Percentiles rank a stretch among this genome's conserved stretches.
phyloP scores from a whole-genome alignment of 768 basidiomycete species.

The Phylloporus sp. region DNA sequence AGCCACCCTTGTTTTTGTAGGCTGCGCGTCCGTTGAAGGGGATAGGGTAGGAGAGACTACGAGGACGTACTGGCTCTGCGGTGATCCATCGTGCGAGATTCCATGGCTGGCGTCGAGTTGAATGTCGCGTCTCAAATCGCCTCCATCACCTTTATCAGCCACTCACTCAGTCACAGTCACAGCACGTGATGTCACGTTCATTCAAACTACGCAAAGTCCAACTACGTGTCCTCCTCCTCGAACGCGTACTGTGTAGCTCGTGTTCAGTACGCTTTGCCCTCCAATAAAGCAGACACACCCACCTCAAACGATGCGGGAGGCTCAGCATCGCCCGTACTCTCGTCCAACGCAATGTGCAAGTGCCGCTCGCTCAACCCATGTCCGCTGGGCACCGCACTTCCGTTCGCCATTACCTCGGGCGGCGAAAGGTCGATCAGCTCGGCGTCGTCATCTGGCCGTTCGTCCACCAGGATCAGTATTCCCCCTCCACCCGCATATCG shows the following conservation, averaged over 20 bases:
- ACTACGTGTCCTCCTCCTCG: slow-evolving; percentile 42
- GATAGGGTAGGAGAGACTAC: neutral
- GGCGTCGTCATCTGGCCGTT: slow-evolving; percentile 59
- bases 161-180: slow-evolving; percentile 18
- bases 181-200: slow-evolving; percentile 15
- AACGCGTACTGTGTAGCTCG: slow-evolving; percentile 67
- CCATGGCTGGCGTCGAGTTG: slow-evolving; percentile 30
- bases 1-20: slow-evolving; percentile 86
- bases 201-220: neutral
- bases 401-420: slow-evolving; percentile 27
- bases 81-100: slow-evolving; percentile 69
- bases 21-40: slow-evolving; percentile 48
- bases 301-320: slow-evolving; percentile 85
- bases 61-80: slow-evolving; percentile 61
- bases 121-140: slow-evolving; percentile 11
- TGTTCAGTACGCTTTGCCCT: slow-evolving; percentile 20
- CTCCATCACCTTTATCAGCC: slow-evolving; percentile 23
- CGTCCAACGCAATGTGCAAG: slow-evolving; percentile 64
- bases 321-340: slow-evolving; percentile 64
- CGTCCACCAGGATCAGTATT: slow-evolving; percentile 79
- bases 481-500: slow-evolving; percentile 79
- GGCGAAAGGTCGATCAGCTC: slow-evolving; percentile 69
- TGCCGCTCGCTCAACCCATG: slow-evolving; percentile 21
- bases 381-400: slow-evolving; percentile 29
- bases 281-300: slow-evolving; percentile 23